These are phyloP conservation scores for Acacia pycnantha DNA, from an alignment of 331 rosid genomes.

Conservation along the genomic window DNA sequence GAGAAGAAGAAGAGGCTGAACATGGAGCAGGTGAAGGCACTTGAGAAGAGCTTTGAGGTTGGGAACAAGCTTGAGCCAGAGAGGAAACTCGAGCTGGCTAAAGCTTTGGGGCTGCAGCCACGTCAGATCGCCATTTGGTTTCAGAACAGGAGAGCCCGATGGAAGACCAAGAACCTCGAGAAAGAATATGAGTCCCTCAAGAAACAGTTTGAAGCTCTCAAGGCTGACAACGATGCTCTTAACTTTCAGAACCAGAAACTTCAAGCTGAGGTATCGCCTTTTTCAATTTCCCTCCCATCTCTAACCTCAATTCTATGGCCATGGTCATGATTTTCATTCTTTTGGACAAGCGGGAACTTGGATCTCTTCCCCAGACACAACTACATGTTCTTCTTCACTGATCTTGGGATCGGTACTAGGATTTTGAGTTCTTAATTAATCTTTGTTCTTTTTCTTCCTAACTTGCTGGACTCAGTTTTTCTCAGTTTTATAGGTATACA, in stretches of 20 bases:
- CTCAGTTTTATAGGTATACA: not conserved
- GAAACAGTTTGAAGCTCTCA: slow-evolving; percentile 76
- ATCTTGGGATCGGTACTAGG: not conserved
- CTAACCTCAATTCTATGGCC: not conserved
- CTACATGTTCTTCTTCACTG: not conserved
- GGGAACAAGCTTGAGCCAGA: slow-evolving; percentile 94
- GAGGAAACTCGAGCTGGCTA: slow-evolving; percentile 78
- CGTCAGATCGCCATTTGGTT: slow-evolving; percentile 92
- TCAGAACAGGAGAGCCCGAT: slow-evolving; percentile 87
- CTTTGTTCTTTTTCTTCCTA: not conserved
- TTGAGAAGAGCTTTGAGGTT: slow-evolving; percentile 84
- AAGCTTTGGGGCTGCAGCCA: slow-evolving; percentile 75
- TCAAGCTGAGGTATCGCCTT: slow-evolving; percentile 67
- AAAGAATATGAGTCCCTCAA: slow-evolving; percentile 70
- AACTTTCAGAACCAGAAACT: slow-evolving; percentile 74
- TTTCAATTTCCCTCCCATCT: not conserved
- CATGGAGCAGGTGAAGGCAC: slow-evolving; percentile 79
- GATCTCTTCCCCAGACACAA: not conserved
- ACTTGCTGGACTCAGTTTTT: not conserved
- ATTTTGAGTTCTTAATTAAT: not conserved
- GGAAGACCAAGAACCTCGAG: slow-evolving; percentile 90
- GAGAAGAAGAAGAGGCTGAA: slow-evolving; percentile 89
- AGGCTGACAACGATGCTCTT: slow-evolving; percentile 73
- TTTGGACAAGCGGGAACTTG: not conserved
- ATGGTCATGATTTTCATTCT: not conserved